phyloP scores from a whole-genome alignment of 805 yeast genomes.

The Ascoidea tarda region DNA sequence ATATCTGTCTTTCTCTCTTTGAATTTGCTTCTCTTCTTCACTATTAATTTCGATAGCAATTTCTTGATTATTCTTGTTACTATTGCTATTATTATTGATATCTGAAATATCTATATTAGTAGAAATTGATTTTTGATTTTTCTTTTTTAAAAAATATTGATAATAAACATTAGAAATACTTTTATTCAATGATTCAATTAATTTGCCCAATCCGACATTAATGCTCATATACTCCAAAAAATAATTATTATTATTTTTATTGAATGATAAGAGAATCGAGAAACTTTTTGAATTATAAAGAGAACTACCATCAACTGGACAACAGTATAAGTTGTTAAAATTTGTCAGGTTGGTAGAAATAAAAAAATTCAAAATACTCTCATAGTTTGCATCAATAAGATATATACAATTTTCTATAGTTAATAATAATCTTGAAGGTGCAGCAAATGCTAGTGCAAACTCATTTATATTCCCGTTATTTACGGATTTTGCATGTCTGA shows the following conservation, averaged over 20 bases:
- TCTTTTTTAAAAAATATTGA: no score
- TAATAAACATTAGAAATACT: neutral
- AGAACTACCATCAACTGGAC: neutral
- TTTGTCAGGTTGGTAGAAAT: neutral
- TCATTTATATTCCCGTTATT: no score
- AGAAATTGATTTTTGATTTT: no score
- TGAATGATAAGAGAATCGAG: neutral
- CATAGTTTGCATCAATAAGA: neutral
- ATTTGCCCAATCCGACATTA: neutral
- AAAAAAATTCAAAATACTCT: no score
- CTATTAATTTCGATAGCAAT: neutral
- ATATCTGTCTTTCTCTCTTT: neutral
- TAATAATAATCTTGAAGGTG: neutral
- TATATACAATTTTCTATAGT: neutral
- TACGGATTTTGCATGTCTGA: neutral
- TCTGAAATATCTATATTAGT: neutral
- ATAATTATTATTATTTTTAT: no score
- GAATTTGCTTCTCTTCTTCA: neutral
- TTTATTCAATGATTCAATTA: neutral
- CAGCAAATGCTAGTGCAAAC: neutral
- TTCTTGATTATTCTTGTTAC: neutral
- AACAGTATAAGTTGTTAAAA: no score
- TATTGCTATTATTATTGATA: no score
- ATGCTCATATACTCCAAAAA: neutral
- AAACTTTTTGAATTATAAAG: neutral